Evolutionary conservation across 1,284 basidiomycete genomes (phyloP).

Genomic region (Naganishia sp.): DNA sequence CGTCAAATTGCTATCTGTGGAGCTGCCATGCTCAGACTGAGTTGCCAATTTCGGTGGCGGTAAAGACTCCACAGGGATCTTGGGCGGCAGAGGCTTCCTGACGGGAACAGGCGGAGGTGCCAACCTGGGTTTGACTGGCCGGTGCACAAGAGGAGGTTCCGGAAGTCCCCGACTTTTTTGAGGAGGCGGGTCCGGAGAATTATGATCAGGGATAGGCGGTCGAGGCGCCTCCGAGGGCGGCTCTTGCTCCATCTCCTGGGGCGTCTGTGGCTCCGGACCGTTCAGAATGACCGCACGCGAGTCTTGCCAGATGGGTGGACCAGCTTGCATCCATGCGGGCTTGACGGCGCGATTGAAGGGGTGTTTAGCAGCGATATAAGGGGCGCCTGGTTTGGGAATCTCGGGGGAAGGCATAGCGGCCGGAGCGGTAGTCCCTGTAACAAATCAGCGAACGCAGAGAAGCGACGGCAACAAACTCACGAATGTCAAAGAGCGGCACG

Average conservation of each 20-base stretch:
- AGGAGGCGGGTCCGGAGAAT: background rate
- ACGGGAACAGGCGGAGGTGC: constrained; percentile 14
- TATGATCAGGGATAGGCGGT: background rate
- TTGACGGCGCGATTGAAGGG: constrained; percentile 32
- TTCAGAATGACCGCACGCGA: constrained; percentile 20
- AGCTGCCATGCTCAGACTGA: background rate
- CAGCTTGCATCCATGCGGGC: constrained; percentile 33
- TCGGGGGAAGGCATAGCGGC: background rate
- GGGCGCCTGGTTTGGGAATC: background rate
- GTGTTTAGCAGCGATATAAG: constrained; percentile 26
- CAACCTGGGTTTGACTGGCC: background rate
- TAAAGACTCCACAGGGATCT: background rate
- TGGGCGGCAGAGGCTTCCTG: constrained; percentile 13
- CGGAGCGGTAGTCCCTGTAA: background rate
- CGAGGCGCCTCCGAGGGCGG: background rate
- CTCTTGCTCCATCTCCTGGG: background rate
- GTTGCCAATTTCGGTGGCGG: constrained; percentile 10
- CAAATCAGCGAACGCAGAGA: background rate
- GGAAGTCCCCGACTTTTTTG: background rate
- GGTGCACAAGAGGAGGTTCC: background rate
- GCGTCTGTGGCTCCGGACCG: background rate
- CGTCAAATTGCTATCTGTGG: constrained; percentile 5
- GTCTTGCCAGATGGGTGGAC: constrained; percentile 26
- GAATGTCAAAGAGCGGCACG: background rate
- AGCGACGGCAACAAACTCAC: background rate